Percentiles rank a stretch among this genome's conserved stretches.
These are phyloP conservation scores for Clarireedia homoeocarpa DNA, from an alignment of 2,329 filamentous ascomycete genomes.

Conservation along the genomic window DNA sequence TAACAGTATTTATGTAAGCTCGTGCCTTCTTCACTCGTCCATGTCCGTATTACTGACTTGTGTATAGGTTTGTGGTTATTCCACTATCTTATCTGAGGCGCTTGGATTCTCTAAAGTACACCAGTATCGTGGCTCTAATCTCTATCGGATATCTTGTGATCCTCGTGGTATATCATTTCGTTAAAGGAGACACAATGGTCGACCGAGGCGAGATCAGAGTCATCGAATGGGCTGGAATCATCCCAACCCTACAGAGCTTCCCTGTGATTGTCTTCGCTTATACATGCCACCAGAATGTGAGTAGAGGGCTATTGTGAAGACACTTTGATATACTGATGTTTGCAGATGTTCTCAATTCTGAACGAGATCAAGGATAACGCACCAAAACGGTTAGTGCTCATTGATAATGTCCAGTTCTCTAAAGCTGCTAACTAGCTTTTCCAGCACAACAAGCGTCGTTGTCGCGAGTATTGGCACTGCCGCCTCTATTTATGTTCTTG, in stretches of 20 bases:
- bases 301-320: conserved; percentile 19
- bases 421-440: conserved; percentile 1
- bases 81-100: conserved; percentile 86
- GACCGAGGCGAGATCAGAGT: conserved; percentile 68
- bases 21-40: neutral
- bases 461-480: conserved; percentile 79
- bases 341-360: conserved; percentile 93
- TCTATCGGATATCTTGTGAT: conserved; percentile 93
- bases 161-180: conserved; percentile 87
- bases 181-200: conserved; percentile 64
- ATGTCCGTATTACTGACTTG: conserved; percentile 10
- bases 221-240: conserved; percentile 69
- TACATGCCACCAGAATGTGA: conserved; percentile 94
- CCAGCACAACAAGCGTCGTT: conserved; percentile 70
- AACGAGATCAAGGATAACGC: conserved; percentile 89
- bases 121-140: conserved; percentile 80
- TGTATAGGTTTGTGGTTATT: conserved; percentile 72
- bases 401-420: neutral
- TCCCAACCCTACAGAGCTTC: conserved; percentile 74
- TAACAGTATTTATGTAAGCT: conserved; percentile 84
- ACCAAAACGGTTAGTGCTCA: conserved; percentile 40
- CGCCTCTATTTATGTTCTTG: conserved; percentile 79
- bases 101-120: conserved; percentile 95
- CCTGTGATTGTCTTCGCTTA: conserved; percentile 99
- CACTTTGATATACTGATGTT: conserved; percentile 23